Evolutionary conservation across 805 yeast species (phyloP).

Genomic region (Scheffersomyces lignosus): DNA sequence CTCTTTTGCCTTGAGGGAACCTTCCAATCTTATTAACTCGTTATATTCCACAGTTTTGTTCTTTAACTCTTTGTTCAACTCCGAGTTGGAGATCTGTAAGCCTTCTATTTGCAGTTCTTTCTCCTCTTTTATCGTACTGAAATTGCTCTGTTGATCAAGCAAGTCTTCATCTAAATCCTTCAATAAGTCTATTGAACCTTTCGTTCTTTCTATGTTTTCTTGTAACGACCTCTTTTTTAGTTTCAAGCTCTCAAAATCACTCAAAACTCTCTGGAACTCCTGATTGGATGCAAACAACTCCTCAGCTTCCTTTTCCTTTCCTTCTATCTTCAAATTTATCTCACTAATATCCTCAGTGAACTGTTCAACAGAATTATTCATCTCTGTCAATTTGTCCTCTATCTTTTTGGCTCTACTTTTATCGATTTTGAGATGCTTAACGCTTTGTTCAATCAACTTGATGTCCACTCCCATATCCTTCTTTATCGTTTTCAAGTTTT

Average conservation of each 20-base stretch:
- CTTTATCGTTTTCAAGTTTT: constrained; percentile 68
- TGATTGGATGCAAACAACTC: constrained; percentile 72
- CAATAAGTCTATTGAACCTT: constrained; percentile 45
- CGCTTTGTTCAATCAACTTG: constrained; percentile 73
- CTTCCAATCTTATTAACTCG: constrained; percentile 48
- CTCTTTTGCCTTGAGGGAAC: constrained; percentile 51
- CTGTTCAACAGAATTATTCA: constrained; percentile 43
- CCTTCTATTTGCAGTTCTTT: constrained; percentile 14
- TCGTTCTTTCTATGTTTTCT: constrained; percentile 54
- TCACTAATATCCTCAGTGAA: constrained; percentile 48
- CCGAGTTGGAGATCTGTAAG: constrained; percentile 2
- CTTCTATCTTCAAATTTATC: constrained; percentile 50
- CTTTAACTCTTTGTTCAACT: constrained; percentile 19
- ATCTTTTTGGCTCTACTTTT: constrained; percentile 68
- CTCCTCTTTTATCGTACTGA: constrained; percentile 19
- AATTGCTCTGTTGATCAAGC: constrained; percentile 28
- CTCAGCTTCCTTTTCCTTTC: constrained; percentile 58
- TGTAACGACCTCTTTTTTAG: constrained; percentile 45
- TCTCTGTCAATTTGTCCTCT: constrained; percentile 43
- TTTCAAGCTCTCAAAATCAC: constrained; percentile 57
- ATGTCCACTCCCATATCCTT: constrained; percentile 79
- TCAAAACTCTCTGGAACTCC: constrained; percentile 71
- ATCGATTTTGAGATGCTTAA: constrained; percentile 72
- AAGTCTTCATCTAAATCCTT: constrained; percentile 39
- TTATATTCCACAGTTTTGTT: constrained; percentile 22